Conservation (phyloP, 192 early-diverging fungal species). For the Gryganskiella cystojenkinii region DNA sequence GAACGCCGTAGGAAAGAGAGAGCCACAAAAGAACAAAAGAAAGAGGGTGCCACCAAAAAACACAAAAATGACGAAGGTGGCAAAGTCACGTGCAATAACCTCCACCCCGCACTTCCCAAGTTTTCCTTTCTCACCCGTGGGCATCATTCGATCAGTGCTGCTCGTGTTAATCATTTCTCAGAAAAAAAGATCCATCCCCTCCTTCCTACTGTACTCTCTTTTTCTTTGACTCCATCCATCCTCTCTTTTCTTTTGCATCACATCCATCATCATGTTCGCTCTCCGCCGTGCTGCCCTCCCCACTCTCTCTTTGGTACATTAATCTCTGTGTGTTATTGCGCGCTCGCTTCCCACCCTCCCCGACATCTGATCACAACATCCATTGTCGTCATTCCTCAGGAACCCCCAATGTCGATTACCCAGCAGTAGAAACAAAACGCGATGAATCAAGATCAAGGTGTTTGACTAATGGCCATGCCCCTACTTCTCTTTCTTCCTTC, state of each 20-base stretch:
- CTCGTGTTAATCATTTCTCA: no score
- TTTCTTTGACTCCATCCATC: constrained; percentile 3
- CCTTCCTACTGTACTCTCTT: background rate
- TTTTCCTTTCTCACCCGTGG: no score
- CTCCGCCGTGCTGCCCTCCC: constrained; percentile 49
- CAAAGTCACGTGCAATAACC: background rate
- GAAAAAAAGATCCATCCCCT: background rate
- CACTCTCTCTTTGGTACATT: constrained; percentile 41
- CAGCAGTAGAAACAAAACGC: background rate
- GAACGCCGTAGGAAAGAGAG: background rate
- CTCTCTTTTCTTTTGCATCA: constrained; percentile 6
- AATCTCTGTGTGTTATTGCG: background rate
- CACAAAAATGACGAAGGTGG: background rate
- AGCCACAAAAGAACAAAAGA: background rate
- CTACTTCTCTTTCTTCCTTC: background rate
- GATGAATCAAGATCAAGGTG: no score
- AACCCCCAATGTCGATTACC: no score
- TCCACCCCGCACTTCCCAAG: background rate
- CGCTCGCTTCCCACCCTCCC: background rate
- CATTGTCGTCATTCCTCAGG: no score
- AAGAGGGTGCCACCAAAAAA: background rate
- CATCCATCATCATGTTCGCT: constrained; percentile 34
- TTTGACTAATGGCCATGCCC: no score
- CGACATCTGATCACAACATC: background rate
- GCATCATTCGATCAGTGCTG: no score